phyloP scores from a whole-genome alignment of 2,329 filamentous ascomycete genomes.

The Lithohypha guttulata region DNA sequence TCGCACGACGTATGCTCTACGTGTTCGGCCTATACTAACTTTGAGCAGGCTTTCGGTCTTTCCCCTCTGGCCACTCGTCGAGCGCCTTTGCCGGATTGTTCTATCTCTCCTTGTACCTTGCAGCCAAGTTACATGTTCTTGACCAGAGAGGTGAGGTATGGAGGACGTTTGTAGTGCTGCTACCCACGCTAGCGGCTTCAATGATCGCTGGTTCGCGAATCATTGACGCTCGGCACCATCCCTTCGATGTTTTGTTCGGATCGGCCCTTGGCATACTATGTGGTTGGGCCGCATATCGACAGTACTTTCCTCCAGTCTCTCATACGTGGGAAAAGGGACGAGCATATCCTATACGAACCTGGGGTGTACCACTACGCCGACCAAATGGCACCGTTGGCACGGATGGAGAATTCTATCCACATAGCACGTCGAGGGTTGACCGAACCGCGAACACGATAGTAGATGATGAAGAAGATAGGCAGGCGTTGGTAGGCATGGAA shows the following conservation, averaged over 20 bases:
- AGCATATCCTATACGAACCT: slow-evolving; percentile 47
- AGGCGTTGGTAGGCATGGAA: slow-evolving; percentile 10
- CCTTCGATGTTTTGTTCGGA: slow-evolving; percentile 50
- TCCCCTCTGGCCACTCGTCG: slow-evolving; percentile 31
- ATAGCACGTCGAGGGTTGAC: slow-evolving; percentile 10
- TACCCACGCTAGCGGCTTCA: slow-evolving; percentile 43
- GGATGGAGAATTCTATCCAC: slow-evolving; percentile 10
- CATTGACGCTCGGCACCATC: slow-evolving; percentile 52
- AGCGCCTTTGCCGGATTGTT: slow-evolving; percentile 49
- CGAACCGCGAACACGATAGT: slow-evolving; percentile 10
- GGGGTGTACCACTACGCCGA: slow-evolving; percentile 33
- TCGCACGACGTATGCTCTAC: background rate
- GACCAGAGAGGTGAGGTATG: slow-evolving; percentile 51
- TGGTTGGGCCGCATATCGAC: slow-evolving; percentile 44
- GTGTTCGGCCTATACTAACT: background rate
- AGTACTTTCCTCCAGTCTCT: slow-evolving; percentile 48
- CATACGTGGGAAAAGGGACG: slow-evolving; percentile 49
- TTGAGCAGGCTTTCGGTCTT: slow-evolving; percentile 17
- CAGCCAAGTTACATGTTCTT: slow-evolving; percentile 49
- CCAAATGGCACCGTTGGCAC: slow-evolving; percentile 11
- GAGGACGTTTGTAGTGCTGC: slow-evolving; percentile 45
- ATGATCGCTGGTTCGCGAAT: slow-evolving; percentile 48
- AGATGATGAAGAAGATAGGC: slow-evolving; percentile 9
- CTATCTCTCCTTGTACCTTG: slow-evolving; percentile 49
- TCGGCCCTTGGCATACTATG: slow-evolving; percentile 43